Percentiles rank a stretch among this genome's conserved stretches.
These are phyloP conservation scores for Apophysomyces variabilis DNA, from an alignment of 371 early-diverging fungal species.

Conservation along the genomic window DNA sequence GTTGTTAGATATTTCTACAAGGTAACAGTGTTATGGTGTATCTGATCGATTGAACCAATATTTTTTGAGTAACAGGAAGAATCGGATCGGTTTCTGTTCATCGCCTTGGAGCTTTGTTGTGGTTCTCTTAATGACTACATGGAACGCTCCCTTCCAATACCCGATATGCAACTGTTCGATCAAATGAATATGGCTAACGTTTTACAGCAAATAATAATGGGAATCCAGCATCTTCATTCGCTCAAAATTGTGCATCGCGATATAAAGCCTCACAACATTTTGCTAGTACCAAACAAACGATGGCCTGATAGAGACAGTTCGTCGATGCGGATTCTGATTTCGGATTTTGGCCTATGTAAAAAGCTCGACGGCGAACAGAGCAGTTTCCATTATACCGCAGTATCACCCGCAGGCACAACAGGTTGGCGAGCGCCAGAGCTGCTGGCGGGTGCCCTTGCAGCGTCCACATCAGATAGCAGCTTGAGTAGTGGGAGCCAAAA, in stretches of 20 bases:
- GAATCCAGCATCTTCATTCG: constrained; percentile 87
- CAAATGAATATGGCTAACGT: constrained; percentile 56
- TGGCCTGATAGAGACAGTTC: constrained; percentile 27
- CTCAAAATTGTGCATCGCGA: constrained; percentile 97
- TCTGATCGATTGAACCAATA: constrained; percentile 1
- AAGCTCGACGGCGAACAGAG: constrained; percentile 93
- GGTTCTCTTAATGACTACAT: constrained; percentile 73
- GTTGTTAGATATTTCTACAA: constrained; percentile 95
- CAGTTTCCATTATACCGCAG: constrained; percentile 90
- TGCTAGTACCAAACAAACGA: constrained; percentile 70
- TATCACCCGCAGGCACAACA: constrained; percentile 82
- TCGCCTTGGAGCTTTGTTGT: constrained; percentile 92
- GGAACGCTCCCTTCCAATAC: constrained; percentile 41
- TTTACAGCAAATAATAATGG: constrained; percentile 80
- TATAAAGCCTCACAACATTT: constrained; percentile 92
- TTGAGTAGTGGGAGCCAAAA: constrained; percentile 13
- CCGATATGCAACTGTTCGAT: constrained; percentile 36
- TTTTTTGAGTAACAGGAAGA: constrained; percentile 60
- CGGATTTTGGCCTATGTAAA: constrained; percentile 98
- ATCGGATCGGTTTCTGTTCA: constrained; percentile 90
- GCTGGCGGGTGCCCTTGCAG: constrained; percentile 45
- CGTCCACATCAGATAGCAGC: constrained; percentile 33
- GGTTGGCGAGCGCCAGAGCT: constrained; percentile 99
- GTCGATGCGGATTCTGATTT: constrained; percentile 79
- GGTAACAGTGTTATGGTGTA: constrained; percentile 18